Base-by-base conservation (phyloP, 306 rosid genomes). In the Cercis canadensis region DNA sequence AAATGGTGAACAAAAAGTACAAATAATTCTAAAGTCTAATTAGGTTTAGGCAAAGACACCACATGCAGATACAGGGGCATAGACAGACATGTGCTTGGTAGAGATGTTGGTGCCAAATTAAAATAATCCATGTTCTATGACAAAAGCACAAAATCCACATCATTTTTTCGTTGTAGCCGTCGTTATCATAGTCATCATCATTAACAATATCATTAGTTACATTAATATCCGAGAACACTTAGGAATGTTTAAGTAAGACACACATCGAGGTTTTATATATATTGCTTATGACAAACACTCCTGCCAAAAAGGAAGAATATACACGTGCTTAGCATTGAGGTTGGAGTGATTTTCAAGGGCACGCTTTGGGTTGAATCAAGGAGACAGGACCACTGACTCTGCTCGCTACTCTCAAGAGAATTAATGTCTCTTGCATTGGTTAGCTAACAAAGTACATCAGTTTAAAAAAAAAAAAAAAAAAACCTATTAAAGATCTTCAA, bases 301-400 rank as follows among this genome's bases (percentile, higher is more conserved):
- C 21, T 75, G 82, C 72, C 75, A 80, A 75, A 69, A 84, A 80
- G 58, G 70, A 83, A 63, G 81, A 76, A 80, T 64, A 87, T 69
- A 81, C 98, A 90, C 90, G 92, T 87, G 97, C 81, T 64, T 57
- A 75, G 90, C 97, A 90, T 85, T 76, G 82, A 81, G 86, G 29
- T 68, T 66, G 88, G 89, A 73, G 92, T 82, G 90, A 77, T 50
- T 83, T 84, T 84, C 92, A 81, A 90, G 91, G 70, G 98, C 97
- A 90, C 89, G 97, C 97, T 74, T 92, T 82, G 94, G 89, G 75
- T 85, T 87, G 96, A 82, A 87, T 82, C 91, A 87, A 90, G 92
- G 98, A 88, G 92, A 90, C 97, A 86, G 76, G 65, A 73, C 96
- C 89, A 90, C 90, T 82, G 89, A 71, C 77, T 80, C 29, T 75